Evolutionary conservation across 352 stramenopile species (phyloP), one percentile per base, ranked within the genome.

Genomic region (Globisporangium recalcitrans): DNA sequence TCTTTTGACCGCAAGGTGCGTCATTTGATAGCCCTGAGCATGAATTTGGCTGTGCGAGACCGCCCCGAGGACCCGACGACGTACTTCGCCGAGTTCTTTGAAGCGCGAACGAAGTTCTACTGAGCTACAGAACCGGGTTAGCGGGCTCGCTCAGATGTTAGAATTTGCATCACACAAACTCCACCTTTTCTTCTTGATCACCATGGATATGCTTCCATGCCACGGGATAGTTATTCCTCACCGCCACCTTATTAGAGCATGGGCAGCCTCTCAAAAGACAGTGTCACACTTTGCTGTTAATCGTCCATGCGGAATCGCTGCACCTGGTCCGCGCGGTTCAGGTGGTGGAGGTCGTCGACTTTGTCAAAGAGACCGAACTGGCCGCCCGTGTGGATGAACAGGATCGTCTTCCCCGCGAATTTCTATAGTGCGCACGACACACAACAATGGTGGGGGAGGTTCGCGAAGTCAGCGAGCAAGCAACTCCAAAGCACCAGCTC

Each of bases 361-460:
- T 97, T 97, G 73, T 98, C 91, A 70, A 89, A 98, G 31, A 97
- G 69, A 6, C 92, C 90, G 44, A 98, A 90, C 52, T 92, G 83
- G 7, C 91, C 90, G 27, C 91, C 91, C 0, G 91, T 98, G 72
- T 98, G 91, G 57, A 95, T 82, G 65, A 98, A 98, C 8, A 98
- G 60, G 60, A 97, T 91, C 27, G 67, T 84, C 51, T 87, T 90
- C 21, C 86, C 86, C 34, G 71, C 72, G 47, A 94, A 94, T 80
- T 90, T 94, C 75, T 91, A 55, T 13, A 32, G 64, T 26, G 26
- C 21, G 27, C 58, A 52, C 3, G 21, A n/a, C 13, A 58, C 31
- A 40, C 29, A 55, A 44, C 38, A 44, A 44, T 21, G 16, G n/a
- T 24, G 29, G 2, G 16, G 5, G 19, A 21, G 8, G 4, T 19